Evolutionary conservation across 495 filamentous ascomycete genomes (phyloP).

Genomic region (Thozetella sp.): DNA sequence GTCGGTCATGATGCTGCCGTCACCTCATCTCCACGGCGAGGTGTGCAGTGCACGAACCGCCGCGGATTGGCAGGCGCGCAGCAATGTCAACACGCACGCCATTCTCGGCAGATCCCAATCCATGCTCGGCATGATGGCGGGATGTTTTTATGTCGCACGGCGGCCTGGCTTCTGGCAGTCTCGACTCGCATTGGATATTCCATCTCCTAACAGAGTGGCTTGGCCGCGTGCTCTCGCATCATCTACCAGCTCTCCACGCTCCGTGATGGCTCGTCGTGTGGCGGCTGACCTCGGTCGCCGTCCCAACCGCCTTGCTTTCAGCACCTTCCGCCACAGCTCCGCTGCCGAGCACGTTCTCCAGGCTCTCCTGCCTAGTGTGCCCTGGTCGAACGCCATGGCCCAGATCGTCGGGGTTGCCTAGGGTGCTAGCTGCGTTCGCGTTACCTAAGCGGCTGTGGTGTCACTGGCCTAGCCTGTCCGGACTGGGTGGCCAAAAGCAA

Average conservation of each 20-base stretch:
- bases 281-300: not conserved
- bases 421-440: not conserved
- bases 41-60: not conserved
- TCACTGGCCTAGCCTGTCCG: not conserved
- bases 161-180: not conserved
- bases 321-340: not conserved
- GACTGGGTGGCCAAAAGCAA: not conserved
- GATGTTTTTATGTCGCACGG: not conserved
- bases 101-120: not conserved
- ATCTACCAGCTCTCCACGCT: not conserved
- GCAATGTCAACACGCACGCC: not conserved
- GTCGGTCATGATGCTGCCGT: not conserved
- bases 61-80: not conserved
- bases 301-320: not conserved
- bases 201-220: not conserved
- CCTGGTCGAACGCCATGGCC: not conserved
- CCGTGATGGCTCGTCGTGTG: not conserved
- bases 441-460: constrained; percentile 1
- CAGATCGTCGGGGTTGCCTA: not conserved
- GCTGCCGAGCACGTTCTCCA: constrained; percentile 1
- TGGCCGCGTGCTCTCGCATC: not conserved
- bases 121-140: not conserved
- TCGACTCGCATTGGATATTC: not conserved
- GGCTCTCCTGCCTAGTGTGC: not conserved
- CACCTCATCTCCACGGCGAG: not conserved